Evolutionary conservation across 768 basidiomycete genomes (phyloP).

Genomic region (Trametes meyenii): DNA sequence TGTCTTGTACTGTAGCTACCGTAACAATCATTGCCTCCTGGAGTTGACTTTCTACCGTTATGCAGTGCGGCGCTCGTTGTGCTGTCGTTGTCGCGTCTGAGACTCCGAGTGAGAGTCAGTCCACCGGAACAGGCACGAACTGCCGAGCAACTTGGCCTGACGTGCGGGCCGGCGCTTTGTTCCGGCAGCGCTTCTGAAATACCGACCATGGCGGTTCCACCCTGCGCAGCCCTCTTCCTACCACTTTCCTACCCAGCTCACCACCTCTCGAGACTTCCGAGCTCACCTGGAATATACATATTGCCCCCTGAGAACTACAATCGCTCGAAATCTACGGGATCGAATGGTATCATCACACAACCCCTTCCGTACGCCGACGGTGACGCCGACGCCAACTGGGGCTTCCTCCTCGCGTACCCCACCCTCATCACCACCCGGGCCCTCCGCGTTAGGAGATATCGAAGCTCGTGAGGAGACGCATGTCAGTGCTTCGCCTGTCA

Average conservation of each 20-base stretch:
- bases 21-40: not conserved
- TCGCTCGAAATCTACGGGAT: not conserved
- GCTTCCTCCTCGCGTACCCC: slow-evolving; percentile 3
- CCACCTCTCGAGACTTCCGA: not conserved
- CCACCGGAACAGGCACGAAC: not conserved
- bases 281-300: not conserved
- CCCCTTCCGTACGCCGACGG: slow-evolving; percentile 38
- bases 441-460: not conserved
- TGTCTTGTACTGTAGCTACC: no score
- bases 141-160: not conserved
- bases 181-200: not conserved
- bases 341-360: slow-evolving; percentile 28
- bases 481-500: not conserved
- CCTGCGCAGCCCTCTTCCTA: not conserved
- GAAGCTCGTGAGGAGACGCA: not conserved
- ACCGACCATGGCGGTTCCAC: not conserved
- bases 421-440: not conserved
- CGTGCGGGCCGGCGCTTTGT: not conserved
- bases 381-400: slow-evolving; percentile 37
- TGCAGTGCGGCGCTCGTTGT: not conserved
- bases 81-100: no score
- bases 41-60: not conserved
- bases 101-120: no score
- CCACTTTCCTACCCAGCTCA: not conserved
- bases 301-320: no score